These are phyloP conservation scores for Aspergillus calidoustus DNA, from an alignment of 2,329 filamentous ascomycete species.

Conservation along the genomic window DNA sequence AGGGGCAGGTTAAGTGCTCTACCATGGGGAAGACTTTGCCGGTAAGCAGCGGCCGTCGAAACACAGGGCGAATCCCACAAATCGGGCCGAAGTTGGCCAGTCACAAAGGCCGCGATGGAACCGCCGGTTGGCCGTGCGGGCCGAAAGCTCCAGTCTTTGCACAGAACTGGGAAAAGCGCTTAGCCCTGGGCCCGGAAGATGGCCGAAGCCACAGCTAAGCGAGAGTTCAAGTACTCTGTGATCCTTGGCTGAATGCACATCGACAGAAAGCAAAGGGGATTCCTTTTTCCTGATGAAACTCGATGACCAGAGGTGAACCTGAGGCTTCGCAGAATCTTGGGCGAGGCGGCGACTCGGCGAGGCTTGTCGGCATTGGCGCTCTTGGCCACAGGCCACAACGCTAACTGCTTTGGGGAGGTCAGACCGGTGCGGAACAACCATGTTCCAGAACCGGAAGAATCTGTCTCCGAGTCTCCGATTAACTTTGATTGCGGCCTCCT, in stretches of 20 bases:
- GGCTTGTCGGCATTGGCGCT: neutral
- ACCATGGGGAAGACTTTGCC: slow-evolving; percentile 20
- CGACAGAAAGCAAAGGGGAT: neutral
- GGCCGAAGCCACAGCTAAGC: neutral
- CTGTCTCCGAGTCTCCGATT: neutral
- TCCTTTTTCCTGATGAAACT: neutral
- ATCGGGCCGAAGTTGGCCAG: slow-evolving; percentile 9
- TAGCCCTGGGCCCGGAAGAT: slow-evolving; percentile 3
- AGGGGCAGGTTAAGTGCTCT: slow-evolving; percentile 6
- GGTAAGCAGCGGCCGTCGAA: slow-evolving; percentile 1
- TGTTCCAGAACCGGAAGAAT: neutral
- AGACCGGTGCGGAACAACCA: neutral
- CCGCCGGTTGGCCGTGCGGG: neutral
- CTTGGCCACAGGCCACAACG: neutral
- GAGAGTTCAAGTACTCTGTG: neutral
- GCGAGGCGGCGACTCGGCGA: neutral
- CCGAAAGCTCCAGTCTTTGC: neutral
- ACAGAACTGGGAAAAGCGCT: slow-evolving; percentile 5
- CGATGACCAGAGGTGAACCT: neutral
- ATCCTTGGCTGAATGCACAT: no score
- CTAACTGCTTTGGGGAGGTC: neutral
- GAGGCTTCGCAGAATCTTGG: neutral
- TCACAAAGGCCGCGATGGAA: neutral
- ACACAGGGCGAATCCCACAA: neutral
- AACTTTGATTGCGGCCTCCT: neutral